These are phyloP conservation scores for Fusarium subtropicale DNA, from an alignment of 2,329 filamentous ascomycete genomes.

Conservation along the genomic window DNA sequence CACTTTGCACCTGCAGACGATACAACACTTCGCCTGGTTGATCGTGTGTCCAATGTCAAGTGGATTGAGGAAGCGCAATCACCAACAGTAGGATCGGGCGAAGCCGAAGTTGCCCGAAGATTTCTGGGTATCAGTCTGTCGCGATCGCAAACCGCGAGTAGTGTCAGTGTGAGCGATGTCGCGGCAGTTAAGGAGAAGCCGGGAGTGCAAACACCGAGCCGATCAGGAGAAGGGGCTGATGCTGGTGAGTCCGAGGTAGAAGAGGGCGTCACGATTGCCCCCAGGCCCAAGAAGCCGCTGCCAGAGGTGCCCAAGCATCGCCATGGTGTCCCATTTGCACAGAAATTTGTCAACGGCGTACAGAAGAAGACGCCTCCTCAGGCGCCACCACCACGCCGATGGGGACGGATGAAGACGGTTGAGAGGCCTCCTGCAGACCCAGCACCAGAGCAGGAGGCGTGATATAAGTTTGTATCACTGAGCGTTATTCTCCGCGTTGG, in stretches of 20 bases:
- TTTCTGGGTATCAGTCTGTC: constrained; percentile 78
- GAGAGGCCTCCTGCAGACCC: constrained; percentile 50
- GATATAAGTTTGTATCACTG: not conserved
- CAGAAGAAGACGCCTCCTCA: constrained; percentile 59
- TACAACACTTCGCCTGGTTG: constrained; percentile 81
- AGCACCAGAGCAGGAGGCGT: constrained; percentile 31
- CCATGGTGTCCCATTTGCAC: constrained; percentile 62
- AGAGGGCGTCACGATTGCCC: constrained; percentile 39
- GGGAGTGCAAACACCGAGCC: constrained; percentile 82
- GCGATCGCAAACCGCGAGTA: constrained; percentile 74
- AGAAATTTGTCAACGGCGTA: constrained; percentile 47
- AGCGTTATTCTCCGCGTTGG: not conserved
- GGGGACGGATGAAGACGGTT: constrained; percentile 56
- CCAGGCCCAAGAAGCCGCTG: constrained; percentile 60
- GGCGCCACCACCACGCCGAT: constrained; percentile 60
- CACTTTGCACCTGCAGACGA: constrained; percentile 86
- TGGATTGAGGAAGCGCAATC: constrained; percentile 67
- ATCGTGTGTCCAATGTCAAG: constrained; percentile 77
- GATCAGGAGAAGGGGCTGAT: constrained; percentile 53
- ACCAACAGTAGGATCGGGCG: constrained; percentile 48
- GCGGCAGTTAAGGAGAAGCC: constrained; percentile 85
- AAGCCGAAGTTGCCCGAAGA: constrained; percentile 66
- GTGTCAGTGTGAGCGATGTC: constrained; percentile 80
- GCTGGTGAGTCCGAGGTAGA: constrained; percentile 36
- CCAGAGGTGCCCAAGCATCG: constrained; percentile 68